Evolutionary conservation across 1,284 basidiomycete species (phyloP).

Genomic region (Amylostereum chailletii): DNA sequence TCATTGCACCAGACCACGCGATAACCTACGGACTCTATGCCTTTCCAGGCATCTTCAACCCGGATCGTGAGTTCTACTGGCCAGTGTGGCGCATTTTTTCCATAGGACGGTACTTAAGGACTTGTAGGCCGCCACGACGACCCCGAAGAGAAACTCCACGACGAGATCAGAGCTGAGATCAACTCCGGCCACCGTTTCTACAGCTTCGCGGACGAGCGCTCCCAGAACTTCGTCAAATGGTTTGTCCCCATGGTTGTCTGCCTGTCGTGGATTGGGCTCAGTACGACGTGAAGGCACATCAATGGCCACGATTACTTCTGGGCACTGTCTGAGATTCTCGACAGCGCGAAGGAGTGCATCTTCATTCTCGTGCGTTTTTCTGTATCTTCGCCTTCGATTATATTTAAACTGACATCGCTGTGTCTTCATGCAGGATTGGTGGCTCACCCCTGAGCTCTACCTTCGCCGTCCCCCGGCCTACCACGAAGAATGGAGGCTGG

Average conservation of each 20-base stretch:
- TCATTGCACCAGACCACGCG: neutral
- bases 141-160: conserved; percentile 58
- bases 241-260: conserved; percentile 16
- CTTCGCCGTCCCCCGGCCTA: conserved; percentile 82
- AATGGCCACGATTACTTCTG: conserved; percentile 94
- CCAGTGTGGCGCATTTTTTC: neutral
- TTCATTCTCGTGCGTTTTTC: conserved; percentile 54
- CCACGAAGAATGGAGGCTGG: conserved; percentile 81
- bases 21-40: conserved; percentile 4
- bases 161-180: conserved; percentile 62
- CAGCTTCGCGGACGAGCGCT: conserved; percentile 71
- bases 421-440: conserved; percentile 62
- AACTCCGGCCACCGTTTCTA: conserved; percentile 74
- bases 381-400: neutral
- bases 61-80: conserved; percentile 41
- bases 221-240: conserved; percentile 81
- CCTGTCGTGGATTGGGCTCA: neutral
- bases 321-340: conserved; percentile 84
- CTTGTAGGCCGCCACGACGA: conserved; percentile 66
- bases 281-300: conserved; percentile 50
- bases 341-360: conserved; percentile 66
- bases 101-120: neutral
- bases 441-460: conserved; percentile 88
- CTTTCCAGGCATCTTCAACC: conserved; percentile 40
- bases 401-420: neutral